Base-by-base conservation (phyloP, 2,329 filamentous ascomycete species). In the Byssoonygena ceratinophila region DNA sequence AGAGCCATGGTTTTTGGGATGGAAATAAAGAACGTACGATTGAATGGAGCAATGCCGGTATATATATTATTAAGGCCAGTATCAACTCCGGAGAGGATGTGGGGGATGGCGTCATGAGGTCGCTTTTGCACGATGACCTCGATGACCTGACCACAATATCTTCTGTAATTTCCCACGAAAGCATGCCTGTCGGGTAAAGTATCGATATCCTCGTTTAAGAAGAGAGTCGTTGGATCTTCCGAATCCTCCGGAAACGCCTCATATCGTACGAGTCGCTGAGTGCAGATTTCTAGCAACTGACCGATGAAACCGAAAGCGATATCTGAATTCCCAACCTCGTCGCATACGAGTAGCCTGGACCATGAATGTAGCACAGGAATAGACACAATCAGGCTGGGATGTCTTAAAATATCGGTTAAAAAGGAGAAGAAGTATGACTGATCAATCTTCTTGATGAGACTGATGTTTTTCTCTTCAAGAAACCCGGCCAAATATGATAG, bases 151-250 rank as follows among this genome's bases (percentile, higher is more conserved):
- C 83, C 82, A 66, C 89, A 92, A 63, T 95, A 97, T 54, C 92
- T 80, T 36, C 92, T 79, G 67, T 98, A 98, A 64, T 98, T 97
- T 3, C 91, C 89, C 9, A 97, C 77, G 66, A 98, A 98, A 0
- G 89, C 88, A 69, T 98, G 92, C 22, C 89, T 80, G 66, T 98
- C 92, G 0, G 92, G 92, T 18, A 91, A 75, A 0, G 91, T 97
- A 63, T 98, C 92, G 52, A 95, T 94, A 64, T 98, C 92, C 63
- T 97, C 90, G 61, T 89, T 77, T 1, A 98, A 76, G 59, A 95
- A 92, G 9, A 87, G 74, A 54, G 89, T 79, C 0, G 85, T 90
- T 1, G 86, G 77, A 60, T 96, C 84, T 44, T 87, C 80, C 0
- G 83, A 85, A 57, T 94, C 85, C 57, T 91, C 83, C 0, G 89